These are phyloP conservation scores for Yarrowia keelungensis DNA, from an alignment of 805 yeast species.

Conservation along the genomic window DNA sequence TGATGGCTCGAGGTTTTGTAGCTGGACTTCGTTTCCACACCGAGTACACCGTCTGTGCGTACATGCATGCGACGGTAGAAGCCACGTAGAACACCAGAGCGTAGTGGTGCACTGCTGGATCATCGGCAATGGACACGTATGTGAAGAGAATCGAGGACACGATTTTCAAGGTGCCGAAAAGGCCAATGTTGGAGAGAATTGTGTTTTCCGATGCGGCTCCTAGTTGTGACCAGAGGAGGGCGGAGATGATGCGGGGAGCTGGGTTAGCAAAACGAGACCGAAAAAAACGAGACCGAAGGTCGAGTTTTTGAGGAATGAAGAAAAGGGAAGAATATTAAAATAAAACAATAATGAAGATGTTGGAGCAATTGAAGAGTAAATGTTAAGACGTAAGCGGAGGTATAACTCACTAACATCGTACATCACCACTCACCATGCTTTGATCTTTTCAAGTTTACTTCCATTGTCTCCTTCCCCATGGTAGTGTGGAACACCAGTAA, in stretches of 20 bases:
- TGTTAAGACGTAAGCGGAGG: no score
- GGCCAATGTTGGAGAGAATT: slow-evolving; percentile 27
- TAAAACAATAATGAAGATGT: no score
- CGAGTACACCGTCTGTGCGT: slow-evolving; percentile 39
- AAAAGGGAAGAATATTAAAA: no score
- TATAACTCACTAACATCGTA: no score
- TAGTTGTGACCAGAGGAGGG: slow-evolving; percentile 24
- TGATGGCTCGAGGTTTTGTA: slow-evolving; percentile 23
- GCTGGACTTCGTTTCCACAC: slow-evolving; percentile 25
- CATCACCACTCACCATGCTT: no score
- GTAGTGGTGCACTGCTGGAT: slow-evolving; percentile 12
- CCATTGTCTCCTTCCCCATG: no score
- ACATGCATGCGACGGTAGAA: slow-evolving; percentile 13
- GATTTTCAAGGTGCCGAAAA: slow-evolving; percentile 18
- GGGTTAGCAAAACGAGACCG: background rate
- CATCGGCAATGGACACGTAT: slow-evolving; percentile 27
- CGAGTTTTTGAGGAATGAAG: no score
- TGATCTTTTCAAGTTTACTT: no score
- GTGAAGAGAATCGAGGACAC: slow-evolving; percentile 8
- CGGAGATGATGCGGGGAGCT: slow-evolving; percentile 20
- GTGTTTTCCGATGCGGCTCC: slow-evolving; percentile 19
- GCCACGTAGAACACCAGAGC: slow-evolving; percentile 31
- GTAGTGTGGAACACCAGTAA: no score
- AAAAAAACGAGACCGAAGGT: no score
- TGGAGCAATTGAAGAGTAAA: no score